Evolutionary conservation across 768 basidiomycete genomes (phyloP).

Genomic region (Rhodocollybia butyracea): DNA sequence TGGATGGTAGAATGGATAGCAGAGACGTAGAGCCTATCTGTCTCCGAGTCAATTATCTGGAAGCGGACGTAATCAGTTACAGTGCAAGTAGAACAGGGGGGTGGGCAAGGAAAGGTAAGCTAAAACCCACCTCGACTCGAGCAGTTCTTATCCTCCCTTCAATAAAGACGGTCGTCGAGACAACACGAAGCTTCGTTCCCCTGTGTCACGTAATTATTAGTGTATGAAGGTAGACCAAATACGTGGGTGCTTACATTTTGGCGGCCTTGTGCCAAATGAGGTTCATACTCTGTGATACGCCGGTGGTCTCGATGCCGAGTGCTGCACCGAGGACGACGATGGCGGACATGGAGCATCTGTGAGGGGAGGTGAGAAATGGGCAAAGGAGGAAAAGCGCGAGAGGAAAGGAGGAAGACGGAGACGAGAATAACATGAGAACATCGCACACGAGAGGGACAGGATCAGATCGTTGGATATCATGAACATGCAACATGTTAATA

Average conservation of each 20-base stretch:
- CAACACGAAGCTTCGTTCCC: constrained; percentile 9
- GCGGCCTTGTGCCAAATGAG: constrained; percentile 14
- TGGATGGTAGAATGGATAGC: constrained; percentile 10
- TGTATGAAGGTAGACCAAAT: background rate
- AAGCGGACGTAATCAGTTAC: too few species aligned
- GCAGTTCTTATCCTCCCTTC: constrained; percentile 12
- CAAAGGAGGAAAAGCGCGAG: background rate
- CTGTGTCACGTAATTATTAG: background rate
- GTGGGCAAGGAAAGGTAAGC: background rate
- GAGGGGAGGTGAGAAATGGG: too few species aligned
- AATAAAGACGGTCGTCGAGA: constrained; percentile 11
- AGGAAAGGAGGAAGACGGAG: background rate
- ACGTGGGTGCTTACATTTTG: constrained; percentile 5
- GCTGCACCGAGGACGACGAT: constrained; percentile 8
- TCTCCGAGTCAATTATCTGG: constrained; percentile 8
- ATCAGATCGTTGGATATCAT: too few species aligned
- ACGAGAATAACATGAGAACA: too few species aligned
- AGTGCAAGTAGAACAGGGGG: background rate
- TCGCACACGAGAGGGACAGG: too few species aligned
- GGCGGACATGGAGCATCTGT: constrained; percentile 12
- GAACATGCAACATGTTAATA: too few species aligned
- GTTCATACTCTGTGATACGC: constrained; percentile 13
- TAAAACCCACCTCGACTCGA: constrained; percentile 10
- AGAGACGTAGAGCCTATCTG: constrained; percentile 11
- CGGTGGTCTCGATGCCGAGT: constrained; percentile 10